Evolutionary conservation across 176 grass and related monocot species (phyloP).

Genomic region (Eleusine indica): DNA sequence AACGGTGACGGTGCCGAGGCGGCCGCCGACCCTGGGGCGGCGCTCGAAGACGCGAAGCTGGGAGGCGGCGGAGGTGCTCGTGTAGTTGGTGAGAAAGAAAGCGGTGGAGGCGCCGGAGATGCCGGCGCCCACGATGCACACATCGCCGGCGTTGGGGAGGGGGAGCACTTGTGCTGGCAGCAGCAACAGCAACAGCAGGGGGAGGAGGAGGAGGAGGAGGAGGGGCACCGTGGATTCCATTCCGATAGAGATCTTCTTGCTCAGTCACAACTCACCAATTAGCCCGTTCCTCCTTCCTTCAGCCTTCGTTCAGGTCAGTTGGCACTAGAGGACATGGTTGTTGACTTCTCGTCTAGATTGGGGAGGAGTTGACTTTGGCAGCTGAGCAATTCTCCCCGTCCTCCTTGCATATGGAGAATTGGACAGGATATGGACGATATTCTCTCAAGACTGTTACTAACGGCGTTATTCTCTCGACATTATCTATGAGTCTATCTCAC

Average conservation of each 20-base stretch:
- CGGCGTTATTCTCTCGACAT: too few relatives aligned
- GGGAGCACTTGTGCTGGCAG: neutral
- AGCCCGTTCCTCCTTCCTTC: too few relatives aligned
- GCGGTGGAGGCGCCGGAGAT: conserved; percentile 80
- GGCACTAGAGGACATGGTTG: too few relatives aligned
- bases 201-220: neutral
- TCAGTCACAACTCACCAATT: too few relatives aligned
- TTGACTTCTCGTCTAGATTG: too few relatives aligned
- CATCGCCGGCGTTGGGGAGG: conserved; percentile 31
- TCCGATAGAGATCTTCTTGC: neutral
- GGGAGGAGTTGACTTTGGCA: too few relatives aligned
- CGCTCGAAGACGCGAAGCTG: conserved; percentile 77
- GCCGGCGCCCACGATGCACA: conserved; percentile 80
- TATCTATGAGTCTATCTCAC: too few relatives aligned
- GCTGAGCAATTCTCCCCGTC: too few relatives aligned
- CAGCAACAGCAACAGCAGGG: neutral
- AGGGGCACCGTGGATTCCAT: neutral
- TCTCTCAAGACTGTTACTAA: too few relatives aligned
- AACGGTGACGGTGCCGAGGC: conserved; percentile 60
- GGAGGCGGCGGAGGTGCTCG: conserved; percentile 18
- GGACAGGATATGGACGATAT: too few relatives aligned
- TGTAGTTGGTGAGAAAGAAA: conserved; percentile 81
- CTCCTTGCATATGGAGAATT: too few relatives aligned
- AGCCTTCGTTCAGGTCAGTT: too few relatives aligned
- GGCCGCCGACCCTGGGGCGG: conserved; percentile 56